Percentiles rank a stretch among this genome's conserved stretches.
phyloP scores from a whole-genome alignment of 176 grass and related monocot genomes.

The Metroxylon sagu region DNA sequence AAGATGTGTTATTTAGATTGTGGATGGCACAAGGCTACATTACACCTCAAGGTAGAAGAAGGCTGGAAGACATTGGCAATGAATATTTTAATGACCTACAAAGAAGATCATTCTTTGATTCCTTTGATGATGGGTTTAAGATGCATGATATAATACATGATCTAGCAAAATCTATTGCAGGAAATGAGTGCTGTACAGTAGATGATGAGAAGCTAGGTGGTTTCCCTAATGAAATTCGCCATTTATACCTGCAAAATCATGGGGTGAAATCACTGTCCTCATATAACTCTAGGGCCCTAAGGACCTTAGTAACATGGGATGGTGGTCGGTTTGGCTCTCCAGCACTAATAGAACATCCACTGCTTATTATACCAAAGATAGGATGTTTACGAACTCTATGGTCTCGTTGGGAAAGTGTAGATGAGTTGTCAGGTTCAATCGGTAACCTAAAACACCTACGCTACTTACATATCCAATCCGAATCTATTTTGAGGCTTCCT shows the following conservation, averaged over 20 bases:
- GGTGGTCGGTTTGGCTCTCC: not conserved
- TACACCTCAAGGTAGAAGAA: not conserved
- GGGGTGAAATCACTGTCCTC: not conserved
- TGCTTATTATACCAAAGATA: too few species aligned
- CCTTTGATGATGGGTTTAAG: not conserved
- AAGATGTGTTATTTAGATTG: slow-evolving; percentile 26
- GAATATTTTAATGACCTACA: slow-evolving; percentile 28
- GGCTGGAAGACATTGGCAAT: slow-evolving; percentile 12
- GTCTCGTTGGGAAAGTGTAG: too few species aligned
- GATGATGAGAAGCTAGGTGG: not conserved
- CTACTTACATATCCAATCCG: not conserved
- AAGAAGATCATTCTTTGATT: slow-evolving; percentile 26
- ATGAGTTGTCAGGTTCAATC: not conserved
- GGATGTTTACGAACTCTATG: not conserved
- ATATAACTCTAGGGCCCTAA: not conserved
- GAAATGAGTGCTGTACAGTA: not conserved
- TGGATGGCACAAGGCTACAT: slow-evolving; percentile 49
- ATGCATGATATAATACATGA: slow-evolving; percentile 47
- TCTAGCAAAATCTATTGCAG: slow-evolving; percentile 26
- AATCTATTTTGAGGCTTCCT: not conserved
- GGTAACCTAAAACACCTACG: not conserved
- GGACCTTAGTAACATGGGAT: not conserved
- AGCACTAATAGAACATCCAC: accelerated
- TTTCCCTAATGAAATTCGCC: not conserved
- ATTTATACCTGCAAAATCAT: not conserved